These are phyloP conservation scores for Posidonia australis DNA, from an alignment of 106 monocot species.

Conservation along the genomic window DNA sequence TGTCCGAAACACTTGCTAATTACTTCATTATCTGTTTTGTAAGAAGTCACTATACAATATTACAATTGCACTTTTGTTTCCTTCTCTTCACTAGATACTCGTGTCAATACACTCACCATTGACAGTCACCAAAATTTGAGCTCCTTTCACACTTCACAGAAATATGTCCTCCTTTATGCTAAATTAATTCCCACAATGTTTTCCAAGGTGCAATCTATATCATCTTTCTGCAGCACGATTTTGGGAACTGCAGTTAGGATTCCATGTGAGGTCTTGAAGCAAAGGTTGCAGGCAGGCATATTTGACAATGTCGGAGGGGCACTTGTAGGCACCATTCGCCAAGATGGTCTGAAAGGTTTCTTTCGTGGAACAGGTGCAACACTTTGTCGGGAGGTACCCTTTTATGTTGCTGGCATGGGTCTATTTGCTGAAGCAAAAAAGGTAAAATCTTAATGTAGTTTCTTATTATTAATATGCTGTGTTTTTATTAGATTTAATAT, in stretches of 20 bases:
- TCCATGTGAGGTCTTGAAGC: slow-evolving; percentile 89
- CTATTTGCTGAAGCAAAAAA: slow-evolving; percentile 96
- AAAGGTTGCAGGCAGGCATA: slow-evolving; percentile 66
- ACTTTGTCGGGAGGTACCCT: slow-evolving; percentile 91
- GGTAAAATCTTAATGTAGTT: slow-evolving; percentile 20
- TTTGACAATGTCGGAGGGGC: slow-evolving; percentile 92
- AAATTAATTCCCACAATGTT: slow-evolving; percentile 3
- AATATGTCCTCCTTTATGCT: not conserved
- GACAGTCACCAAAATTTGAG: too few species aligned
- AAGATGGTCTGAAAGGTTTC: slow-evolving; percentile 85
- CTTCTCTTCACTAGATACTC: too few species aligned
- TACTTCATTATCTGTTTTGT: too few species aligned
- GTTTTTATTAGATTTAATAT: too few species aligned
- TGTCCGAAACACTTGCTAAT: too few species aligned
- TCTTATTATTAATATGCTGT: not conserved
- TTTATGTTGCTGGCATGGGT: slow-evolving; percentile 97
- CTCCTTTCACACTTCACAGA: not conserved
- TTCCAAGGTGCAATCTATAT: slow-evolving; percentile 61
- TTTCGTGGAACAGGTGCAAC: slow-evolving; percentile 97
- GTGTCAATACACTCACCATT: too few species aligned
- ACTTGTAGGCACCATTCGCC: slow-evolving; percentile 64
- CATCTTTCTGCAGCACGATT: slow-evolving; percentile 84
- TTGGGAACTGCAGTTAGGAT: slow-evolving; percentile 74
- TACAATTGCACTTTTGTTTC: too few species aligned
- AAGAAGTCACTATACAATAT: too few species aligned